These are phyloP conservation scores for Ormosia emarginata DNA, from an alignment of 306 rosid genomes.

Conservation along the genomic window DNA sequence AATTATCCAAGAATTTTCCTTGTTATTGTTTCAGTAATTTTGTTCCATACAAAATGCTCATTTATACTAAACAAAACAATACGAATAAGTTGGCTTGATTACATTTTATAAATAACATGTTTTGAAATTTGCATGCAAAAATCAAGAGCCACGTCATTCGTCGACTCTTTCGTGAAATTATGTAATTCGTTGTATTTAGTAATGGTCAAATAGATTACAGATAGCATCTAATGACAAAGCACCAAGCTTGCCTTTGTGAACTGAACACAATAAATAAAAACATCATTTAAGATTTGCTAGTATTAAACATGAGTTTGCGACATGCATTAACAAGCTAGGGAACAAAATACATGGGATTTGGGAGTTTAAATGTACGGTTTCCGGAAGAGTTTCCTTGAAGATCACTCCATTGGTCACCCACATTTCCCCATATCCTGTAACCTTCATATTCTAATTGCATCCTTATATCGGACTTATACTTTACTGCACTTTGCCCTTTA, in stretches of 20 bases:
- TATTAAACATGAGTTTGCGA: neutral
- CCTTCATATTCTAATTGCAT: slow-evolving; percentile 56
- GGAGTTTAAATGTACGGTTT: slow-evolving; percentile 79
- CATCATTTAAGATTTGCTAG: neutral
- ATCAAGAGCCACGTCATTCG: too few relatives aligned
- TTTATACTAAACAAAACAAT: too few relatives aligned
- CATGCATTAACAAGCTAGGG: slow-evolving; percentile 32
- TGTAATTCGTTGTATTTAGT: too few relatives aligned
- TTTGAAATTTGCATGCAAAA: too few relatives aligned
- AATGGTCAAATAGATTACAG: too few relatives aligned
- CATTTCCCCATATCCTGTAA: slow-evolving; percentile 80
- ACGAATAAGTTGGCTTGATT: too few relatives aligned
- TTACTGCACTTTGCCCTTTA: slow-evolving; percentile 62
- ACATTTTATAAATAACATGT: too few relatives aligned
- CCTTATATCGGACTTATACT: slow-evolving; percentile 56
- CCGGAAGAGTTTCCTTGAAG: slow-evolving; percentile 62
- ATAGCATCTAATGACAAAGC: too few relatives aligned
- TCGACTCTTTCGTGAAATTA: too few relatives aligned
- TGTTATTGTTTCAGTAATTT: too few relatives aligned
- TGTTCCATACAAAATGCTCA: too few relatives aligned
- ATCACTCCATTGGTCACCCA: slow-evolving; percentile 94
- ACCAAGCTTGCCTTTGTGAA: neutral
- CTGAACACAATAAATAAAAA: neutral
- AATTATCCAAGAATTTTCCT: too few relatives aligned
- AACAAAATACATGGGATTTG: slow-evolving; percentile 93